Percentiles rank a stretch among this genome's conserved stretches.
Evolutionary conservation across 176 grass and related monocot species (phyloP).

Genomic region (Dendrocalamus sinicus): DNA sequence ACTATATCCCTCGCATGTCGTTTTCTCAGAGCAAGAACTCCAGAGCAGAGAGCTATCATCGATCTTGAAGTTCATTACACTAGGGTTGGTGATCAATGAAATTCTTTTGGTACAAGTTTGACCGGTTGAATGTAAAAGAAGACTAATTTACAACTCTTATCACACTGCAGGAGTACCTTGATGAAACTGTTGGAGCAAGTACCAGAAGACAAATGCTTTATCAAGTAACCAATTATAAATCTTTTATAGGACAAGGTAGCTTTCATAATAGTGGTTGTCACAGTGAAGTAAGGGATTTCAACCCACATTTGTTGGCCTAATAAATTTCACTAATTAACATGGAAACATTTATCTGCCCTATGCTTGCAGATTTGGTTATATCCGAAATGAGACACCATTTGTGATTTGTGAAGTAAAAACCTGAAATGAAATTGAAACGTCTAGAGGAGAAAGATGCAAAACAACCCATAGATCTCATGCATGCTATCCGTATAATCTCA

Average conservation of each 20-base stretch:
- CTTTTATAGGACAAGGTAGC: neutral
- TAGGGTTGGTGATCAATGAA: conserved; percentile 40
- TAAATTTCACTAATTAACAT: neutral
- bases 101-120: neutral
- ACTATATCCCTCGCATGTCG: conserved; percentile 66
- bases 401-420: neutral
- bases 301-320: neutral
- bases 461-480: neutral
- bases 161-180: conserved; percentile 67
- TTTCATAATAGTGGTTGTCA: neutral
- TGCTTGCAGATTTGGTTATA: neutral
- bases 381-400: neutral
- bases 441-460: neutral
- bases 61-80: conserved; percentile 91
- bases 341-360: neutral
- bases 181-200: conserved; percentile 66
- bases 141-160: conserved; percentile 24
- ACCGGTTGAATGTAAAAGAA: neutral
- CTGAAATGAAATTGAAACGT: neutral
- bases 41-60: conserved; percentile 68
- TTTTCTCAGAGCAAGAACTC: conserved; percentile 77
- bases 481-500: neutral
- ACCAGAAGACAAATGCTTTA: conserved; percentile 70
- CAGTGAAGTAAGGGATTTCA: neutral
- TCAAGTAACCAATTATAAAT: conserved; percentile 46